A percentile compares a stretch with the other conserved stretches of the same genome.
phyloP scores from a whole-genome alignment of 805 yeast species.

The Scheffersomyces stipitis region DNA sequence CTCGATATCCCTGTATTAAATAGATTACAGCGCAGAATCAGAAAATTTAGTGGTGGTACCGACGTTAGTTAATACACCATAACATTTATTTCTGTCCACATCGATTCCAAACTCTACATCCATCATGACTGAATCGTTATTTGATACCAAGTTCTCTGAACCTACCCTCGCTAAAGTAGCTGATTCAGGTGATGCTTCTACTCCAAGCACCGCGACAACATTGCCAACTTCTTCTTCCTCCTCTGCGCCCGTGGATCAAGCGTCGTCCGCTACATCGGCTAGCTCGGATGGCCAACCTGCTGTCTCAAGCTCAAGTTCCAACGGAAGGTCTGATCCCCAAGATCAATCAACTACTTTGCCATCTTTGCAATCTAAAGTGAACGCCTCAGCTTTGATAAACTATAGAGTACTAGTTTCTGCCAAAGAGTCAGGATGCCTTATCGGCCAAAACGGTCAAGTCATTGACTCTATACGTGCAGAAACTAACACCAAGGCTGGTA shows the following conservation, averaged over 20 bases:
- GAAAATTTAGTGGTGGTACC: too few species aligned
- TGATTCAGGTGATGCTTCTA: not conserved
- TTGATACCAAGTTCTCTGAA: constrained; percentile 31
- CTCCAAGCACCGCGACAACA: not conserved
- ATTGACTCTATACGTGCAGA: constrained; percentile 74
- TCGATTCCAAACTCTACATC: too few species aligned
- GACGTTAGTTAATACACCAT: too few species aligned
- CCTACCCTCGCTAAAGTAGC: constrained; percentile 2
- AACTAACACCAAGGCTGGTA: constrained; percentile 82
- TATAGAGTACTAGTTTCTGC: constrained; percentile 68
- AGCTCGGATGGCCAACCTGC: not conserved
- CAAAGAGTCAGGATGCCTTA: constrained; percentile 86
- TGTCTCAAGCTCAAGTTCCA: not conserved
- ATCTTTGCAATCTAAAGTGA: constrained; percentile 23
- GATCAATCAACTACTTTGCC: constrained; percentile 24
- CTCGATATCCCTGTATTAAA: too few species aligned
- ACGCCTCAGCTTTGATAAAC: constrained; percentile 34
- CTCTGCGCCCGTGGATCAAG: not conserved
- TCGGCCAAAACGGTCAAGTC: constrained; percentile 80
- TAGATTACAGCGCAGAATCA: too few species aligned
- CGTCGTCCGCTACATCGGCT: constrained; percentile 1
- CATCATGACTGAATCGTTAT: constrained; percentile 32
- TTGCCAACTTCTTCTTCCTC: not conserved
- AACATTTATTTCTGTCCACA: too few species aligned
- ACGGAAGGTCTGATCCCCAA: not conserved